Conservation (phyloP, 2,329 filamentous ascomycete genomes). For the Sphaceloma murrayae region DNA sequence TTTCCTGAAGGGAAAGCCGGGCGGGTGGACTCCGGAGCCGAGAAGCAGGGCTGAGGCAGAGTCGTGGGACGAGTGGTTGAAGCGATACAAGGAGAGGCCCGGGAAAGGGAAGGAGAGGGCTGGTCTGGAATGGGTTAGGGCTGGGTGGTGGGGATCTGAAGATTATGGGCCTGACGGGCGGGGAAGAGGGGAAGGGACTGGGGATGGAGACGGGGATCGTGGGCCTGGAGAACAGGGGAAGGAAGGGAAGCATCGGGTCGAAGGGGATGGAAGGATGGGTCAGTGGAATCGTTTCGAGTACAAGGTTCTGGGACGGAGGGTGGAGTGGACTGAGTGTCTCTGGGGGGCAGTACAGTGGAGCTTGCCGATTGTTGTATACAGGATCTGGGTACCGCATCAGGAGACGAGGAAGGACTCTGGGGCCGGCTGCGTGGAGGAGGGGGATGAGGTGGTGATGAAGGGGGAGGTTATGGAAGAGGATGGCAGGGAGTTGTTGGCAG, state of each 20-base stretch:
- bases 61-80: not conserved
- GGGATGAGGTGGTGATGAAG: no score
- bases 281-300: not conserved
- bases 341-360: not conserved
- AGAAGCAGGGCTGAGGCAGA: not conserved
- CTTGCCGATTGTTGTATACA: not conserved
- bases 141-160: not conserved
- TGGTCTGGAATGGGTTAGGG: not conserved
- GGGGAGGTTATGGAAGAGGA: not conserved
- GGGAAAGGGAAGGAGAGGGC: not conserved
- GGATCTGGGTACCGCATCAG: not conserved
- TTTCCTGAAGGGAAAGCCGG: not conserved
- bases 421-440: not conserved
- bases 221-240: not conserved
- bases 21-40: not conserved
- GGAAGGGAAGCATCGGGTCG: no score
- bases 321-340: not conserved
- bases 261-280: not conserved
- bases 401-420: not conserved
- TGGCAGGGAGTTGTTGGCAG: not conserved
- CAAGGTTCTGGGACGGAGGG: not conserved
- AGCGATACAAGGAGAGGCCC: not conserved
- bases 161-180: not conserved
- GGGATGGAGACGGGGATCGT: not conserved
- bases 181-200: no score